Conservation (phyloP, 768 basidiomycete species). For the Pleurotus sapidus region DNA sequence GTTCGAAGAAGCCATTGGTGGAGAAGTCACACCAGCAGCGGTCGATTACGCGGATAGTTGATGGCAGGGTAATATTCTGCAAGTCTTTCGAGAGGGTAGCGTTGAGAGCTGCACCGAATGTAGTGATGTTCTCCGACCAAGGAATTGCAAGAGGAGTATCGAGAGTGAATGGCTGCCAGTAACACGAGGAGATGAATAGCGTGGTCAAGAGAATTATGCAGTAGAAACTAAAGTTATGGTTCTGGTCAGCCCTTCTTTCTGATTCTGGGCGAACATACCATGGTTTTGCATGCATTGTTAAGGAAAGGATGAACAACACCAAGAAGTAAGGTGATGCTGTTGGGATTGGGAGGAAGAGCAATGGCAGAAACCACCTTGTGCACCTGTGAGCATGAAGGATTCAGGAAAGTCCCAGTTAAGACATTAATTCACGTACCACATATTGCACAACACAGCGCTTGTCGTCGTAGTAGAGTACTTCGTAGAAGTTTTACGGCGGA, state of each 20-base stretch:
- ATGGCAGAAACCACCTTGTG: slow-evolving; percentile 81
- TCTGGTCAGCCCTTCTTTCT: too few species aligned
- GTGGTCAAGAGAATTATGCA: slow-evolving; percentile 80
- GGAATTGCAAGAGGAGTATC: slow-evolving; percentile 60
- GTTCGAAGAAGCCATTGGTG: slow-evolving; percentile 62
- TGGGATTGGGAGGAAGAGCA: slow-evolving; percentile 74
- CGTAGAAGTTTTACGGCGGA: too few species aligned
- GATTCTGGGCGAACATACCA: slow-evolving; percentile 49
- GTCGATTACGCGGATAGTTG: slow-evolving; percentile 64
- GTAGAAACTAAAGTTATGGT: slow-evolving; percentile 58
- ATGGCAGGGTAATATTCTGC: slow-evolving; percentile 42
- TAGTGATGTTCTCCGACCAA: slow-evolving; percentile 70
- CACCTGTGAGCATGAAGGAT: slow-evolving; percentile 48
- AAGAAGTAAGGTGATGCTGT: slow-evolving; percentile 81
- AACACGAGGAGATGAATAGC: slow-evolving; percentile 85
- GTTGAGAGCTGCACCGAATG: slow-evolving; percentile 65
- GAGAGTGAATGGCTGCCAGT: slow-evolving; percentile 80
- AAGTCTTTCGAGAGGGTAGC: slow-evolving; percentile 35
- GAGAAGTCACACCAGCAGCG: slow-evolving; percentile 88
- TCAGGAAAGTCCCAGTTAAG: background rate
- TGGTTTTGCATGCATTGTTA: slow-evolving; percentile 79
- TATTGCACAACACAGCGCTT: slow-evolving; percentile 13
- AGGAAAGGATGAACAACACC: slow-evolving; percentile 70
- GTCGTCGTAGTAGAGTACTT: too few species aligned
- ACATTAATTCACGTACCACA: slow-evolving; percentile 50